phyloP scores from a whole-genome alignment of 306 rosid species.

The Sesbania bispinosa region DNA sequence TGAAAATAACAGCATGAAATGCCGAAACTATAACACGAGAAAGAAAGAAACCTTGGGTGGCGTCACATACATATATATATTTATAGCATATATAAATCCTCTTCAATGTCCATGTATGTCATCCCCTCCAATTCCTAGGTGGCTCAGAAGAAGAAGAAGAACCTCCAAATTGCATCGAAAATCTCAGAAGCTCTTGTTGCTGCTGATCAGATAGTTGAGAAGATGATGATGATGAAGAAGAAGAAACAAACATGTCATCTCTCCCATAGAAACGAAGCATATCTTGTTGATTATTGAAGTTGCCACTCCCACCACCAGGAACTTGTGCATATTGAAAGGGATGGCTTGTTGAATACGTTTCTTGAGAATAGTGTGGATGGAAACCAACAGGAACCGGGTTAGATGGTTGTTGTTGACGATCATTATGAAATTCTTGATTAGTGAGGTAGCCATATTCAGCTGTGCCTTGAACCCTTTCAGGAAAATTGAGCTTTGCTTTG shows the following conservation, averaged over 20 bases:
- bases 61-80: not conserved
- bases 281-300: conserved; percentile 18
- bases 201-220: conserved; percentile 34
- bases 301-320: not conserved
- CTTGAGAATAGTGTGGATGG: conserved; percentile 29
- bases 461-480: conserved; percentile 64
- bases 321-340: conserved; percentile 28
- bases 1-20: conserved; percentile 4
- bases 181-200: conserved; percentile 28
- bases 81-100: not conserved
- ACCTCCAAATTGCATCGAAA: conserved; percentile 47
- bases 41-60: not conserved
- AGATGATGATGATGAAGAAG: conserved; percentile 26
- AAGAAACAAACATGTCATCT: conserved; percentile 11
- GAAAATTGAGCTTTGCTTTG: conserved; percentile 90
- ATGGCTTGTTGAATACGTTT: conserved; percentile 22
- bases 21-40: not conserved
- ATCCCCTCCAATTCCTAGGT: conserved; percentile 28
- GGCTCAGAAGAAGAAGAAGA: conserved; percentile 34
- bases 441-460: conserved; percentile 31
- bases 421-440: not conserved
- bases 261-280: conserved; percentile 22
- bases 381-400: not conserved
- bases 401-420: not conserved
- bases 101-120: conserved; percentile 25